Conservation (phyloP, 2,329 filamentous ascomycete genomes). For the Ophiostoma triangulosporum region DNA sequence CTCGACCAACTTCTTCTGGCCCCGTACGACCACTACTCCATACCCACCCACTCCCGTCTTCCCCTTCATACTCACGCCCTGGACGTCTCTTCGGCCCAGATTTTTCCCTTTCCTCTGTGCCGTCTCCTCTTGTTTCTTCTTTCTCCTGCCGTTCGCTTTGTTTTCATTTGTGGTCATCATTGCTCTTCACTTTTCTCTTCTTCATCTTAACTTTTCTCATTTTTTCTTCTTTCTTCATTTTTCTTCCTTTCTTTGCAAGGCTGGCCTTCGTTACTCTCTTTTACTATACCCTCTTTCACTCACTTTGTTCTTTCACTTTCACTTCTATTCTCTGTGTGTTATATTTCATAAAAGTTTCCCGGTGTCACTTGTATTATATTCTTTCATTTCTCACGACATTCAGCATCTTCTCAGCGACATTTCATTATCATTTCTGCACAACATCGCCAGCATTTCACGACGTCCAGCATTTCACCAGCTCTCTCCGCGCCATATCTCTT, state of each 20-base stretch:
- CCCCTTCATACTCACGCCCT: not conserved
- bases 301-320: not conserved
- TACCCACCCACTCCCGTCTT: not conserved
- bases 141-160: not conserved
- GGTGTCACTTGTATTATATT: not conserved
- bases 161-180: conserved; percentile 8
- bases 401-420: not conserved
- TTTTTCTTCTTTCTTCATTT: conserved; percentile 11
- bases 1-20: not conserved
- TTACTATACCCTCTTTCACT: conserved; percentile 6
- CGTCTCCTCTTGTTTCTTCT: not conserved
- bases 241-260: conserved; percentile 11
- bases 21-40: not conserved
- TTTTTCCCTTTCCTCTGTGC: conserved; percentile 8
- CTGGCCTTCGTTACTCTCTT: conserved; percentile 15
- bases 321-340: not conserved
- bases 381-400: conserved; percentile 5
- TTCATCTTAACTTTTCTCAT: not conserved
- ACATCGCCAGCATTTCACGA: not conserved
- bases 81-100: not conserved
- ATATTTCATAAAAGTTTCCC: not conserved
- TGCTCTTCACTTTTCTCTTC: not conserved
- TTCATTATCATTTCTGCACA: not conserved
- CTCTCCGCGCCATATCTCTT: not conserved
- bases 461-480: not conserved